Evolutionary conservation across 306 rosid species (phyloP).

Genomic region (Corylus heterophylla): DNA sequence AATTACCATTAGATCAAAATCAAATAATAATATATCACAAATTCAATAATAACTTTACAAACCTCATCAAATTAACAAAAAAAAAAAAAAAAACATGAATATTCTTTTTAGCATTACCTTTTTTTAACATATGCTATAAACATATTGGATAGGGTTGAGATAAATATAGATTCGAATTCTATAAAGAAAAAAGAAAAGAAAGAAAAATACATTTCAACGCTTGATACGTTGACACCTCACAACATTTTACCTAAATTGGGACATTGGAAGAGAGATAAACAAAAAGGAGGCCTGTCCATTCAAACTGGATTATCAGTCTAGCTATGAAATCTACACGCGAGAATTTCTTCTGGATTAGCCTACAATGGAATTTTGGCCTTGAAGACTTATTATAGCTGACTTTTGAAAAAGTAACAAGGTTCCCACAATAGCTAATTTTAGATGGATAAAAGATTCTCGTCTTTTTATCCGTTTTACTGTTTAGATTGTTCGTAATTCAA

Average conservation of each 20-base stretch:
- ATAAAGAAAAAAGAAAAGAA: neutral
- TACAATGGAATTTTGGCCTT: neutral
- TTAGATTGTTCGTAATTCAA: too few relatives aligned
- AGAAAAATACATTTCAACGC: neutral
- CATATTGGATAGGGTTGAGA: neutral
- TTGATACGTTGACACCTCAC: too few relatives aligned
- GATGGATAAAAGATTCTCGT: neutral
- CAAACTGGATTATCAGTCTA: neutral
- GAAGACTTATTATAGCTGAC: neutral
- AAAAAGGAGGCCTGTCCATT: neutral
- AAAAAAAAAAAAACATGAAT: too few relatives aligned
- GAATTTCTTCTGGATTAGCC: neutral
- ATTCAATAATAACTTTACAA: too few relatives aligned
- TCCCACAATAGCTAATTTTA: neutral
- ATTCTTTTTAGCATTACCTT: too few relatives aligned
- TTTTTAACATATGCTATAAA: too few relatives aligned
- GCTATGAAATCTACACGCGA: neutral
- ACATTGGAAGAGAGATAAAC: neutral
- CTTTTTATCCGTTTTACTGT: too few relatives aligned
- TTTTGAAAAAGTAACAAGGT: neutral
- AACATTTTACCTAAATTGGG: neutral
- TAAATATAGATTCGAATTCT: neutral
- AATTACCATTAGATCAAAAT: too few relatives aligned
- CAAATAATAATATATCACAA: too few relatives aligned
- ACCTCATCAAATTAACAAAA: too few relatives aligned